phyloP scores from a whole-genome alignment of 2,329 filamentous ascomycete genomes.

The Colletotrichum melonis region DNA sequence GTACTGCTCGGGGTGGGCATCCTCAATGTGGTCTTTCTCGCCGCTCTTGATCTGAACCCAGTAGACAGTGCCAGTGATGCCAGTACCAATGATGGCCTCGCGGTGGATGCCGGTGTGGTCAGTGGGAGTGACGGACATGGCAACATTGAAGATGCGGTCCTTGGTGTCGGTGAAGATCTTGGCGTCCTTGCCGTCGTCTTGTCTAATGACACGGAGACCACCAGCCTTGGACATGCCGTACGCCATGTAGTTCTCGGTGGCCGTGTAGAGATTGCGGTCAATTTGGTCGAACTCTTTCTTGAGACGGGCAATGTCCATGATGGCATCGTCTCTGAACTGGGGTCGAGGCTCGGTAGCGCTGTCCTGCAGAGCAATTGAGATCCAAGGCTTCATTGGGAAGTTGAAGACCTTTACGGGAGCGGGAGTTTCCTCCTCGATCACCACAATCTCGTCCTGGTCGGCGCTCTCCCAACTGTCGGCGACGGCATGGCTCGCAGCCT shows the following conservation, averaged over 20 bases:
- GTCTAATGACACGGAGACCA: constrained; percentile 91
- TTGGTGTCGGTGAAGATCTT: constrained; percentile 92
- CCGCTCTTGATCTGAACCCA: constrained; percentile 86
- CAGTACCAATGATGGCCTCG: constrained; percentile 91
- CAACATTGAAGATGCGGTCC: constrained; percentile 95
- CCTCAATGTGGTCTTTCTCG: constrained; percentile 82
- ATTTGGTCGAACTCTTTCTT: constrained; percentile 99
- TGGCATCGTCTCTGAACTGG: constrained; percentile 79
- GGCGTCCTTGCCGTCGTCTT: constrained; percentile 91
- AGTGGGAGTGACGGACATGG: constrained; percentile 77
- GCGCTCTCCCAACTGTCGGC: constrained; percentile 95
- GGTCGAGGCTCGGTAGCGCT: constrained; percentile 66
- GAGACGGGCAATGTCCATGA: constrained; percentile 92
- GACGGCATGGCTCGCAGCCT: constrained; percentile 67
- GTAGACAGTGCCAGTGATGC: constrained; percentile 96
- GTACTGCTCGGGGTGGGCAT: constrained; percentile 82
- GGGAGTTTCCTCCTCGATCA: constrained; percentile 74
- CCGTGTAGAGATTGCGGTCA: constrained; percentile 91
- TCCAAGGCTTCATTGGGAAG: constrained; percentile 97
- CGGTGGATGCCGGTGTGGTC: constrained; percentile 68
- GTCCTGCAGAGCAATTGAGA: constrained; percentile 82
- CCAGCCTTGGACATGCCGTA: constrained; percentile 95
- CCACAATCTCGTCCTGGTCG: constrained; percentile 75
- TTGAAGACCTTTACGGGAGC: constrained; percentile 85
- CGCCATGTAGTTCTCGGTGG: constrained; percentile 90